Evolutionary conservation across 768 basidiomycete genomes (phyloP).

Genomic region (Lactifluus volemus): DNA sequence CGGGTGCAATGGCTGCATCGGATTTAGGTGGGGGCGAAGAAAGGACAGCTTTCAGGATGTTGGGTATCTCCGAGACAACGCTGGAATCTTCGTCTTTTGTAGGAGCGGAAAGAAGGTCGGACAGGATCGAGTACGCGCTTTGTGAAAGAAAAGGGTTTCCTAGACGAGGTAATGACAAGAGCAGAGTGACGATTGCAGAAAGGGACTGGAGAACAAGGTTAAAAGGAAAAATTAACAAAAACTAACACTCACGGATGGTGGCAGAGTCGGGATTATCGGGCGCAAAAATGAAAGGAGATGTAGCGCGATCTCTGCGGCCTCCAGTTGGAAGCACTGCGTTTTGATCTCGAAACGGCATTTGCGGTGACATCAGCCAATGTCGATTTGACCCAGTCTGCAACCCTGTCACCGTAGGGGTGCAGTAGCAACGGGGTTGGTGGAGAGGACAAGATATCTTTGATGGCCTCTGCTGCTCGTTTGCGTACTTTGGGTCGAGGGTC

Average conservation of each 20-base stretch:
- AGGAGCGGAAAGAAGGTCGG: conserved; percentile 61
- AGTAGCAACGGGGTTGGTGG: conserved; percentile 68
- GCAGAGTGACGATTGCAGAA: conserved; percentile 54
- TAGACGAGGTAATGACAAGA: conserved; percentile 78
- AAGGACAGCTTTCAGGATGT: conserved; percentile 59
- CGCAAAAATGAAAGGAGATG: conserved; percentile 69
- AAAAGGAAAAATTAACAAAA: not conserved
- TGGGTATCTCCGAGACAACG: conserved; percentile 44
- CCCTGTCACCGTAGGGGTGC: conserved; percentile 82
- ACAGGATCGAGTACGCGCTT: conserved; percentile 77
- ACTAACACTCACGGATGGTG: conserved; percentile 50
- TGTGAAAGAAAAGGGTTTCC: conserved; percentile 87
- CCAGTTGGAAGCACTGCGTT: conserved; percentile 44
- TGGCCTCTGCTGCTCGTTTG: conserved; percentile 78
- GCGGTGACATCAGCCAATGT: conserved; percentile 58
- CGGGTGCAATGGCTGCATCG: conserved; percentile 58
- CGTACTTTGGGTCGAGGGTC: conserved; percentile 94
- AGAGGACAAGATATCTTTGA: conserved; percentile 63
- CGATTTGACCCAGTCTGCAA: conserved; percentile 69
- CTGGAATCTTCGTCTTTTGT: conserved; percentile 41
- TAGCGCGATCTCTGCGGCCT: conserved; percentile 63
- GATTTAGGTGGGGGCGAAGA: conserved; percentile 59
- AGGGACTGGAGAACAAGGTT: conserved; percentile 46
- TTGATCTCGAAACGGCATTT: conserved; percentile 52
- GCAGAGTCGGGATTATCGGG: conserved; percentile 51